Base-by-base conservation (phyloP, 805 yeast species). In the Cyberlindnera mrakii region DNA sequence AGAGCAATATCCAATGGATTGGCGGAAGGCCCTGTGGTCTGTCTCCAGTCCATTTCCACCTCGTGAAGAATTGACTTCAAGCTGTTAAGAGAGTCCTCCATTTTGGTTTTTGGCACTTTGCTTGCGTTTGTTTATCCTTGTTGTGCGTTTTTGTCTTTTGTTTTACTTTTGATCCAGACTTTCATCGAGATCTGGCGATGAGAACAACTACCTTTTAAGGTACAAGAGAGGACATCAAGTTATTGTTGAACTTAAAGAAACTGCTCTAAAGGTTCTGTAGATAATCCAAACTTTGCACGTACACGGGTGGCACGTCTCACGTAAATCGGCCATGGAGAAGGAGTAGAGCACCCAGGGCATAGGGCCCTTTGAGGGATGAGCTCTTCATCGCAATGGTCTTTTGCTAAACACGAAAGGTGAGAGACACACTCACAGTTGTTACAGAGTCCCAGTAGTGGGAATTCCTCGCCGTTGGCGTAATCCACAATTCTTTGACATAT, bases 1-100 rank as follows among this genome's bases (percentile, higher is more conserved):
- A 91, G 68, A 0, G 96, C 96, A 41, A 82, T 68, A 53, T 88
- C 96, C 37, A 93, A 71, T 1, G 96, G 95, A 58, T 88, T 89
- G 42, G 87, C 78, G 39, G 77, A 72, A 8, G 70, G 71, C 1
- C 67, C 65, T 6, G 73, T 62, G 7, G 80, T 62, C 41, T 75
- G 71, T 35, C 66, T 64, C 81, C 82, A 77, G 44, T 70, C 70
- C 4, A 65, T 49, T 15, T 67, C 64, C 5, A 73, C 70, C 29
- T 60, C 60, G 15, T 51, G 47, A 3, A 55, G 44, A 1, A 55
- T 31, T 3, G 53, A 41, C 31, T 53, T 50, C 18, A 53, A 39
- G n/a, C 29, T 33, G 33, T 53, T 53, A 19, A 53, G 34, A 2
- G 55, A 53, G 31, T 43, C 33, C 36, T 49, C 50, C 57, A 49